Evolutionary conservation across 495 filamentous ascomycete species (phyloP).

Genomic region (Poronia punctata): DNA sequence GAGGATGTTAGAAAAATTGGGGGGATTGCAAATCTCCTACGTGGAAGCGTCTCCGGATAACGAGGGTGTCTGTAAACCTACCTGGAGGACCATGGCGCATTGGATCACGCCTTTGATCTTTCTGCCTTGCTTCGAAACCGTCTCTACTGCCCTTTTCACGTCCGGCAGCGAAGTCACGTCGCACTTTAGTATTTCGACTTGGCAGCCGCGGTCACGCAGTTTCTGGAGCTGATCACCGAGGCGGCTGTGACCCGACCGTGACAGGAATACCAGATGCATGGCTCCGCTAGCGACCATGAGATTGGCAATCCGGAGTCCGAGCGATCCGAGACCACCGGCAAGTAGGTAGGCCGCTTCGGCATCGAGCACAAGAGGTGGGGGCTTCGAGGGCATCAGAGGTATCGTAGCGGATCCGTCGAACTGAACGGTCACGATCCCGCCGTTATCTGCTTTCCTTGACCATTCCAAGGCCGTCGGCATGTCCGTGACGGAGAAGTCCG

Average conservation of each 20-base stretch:
- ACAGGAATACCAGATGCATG: constrained; percentile 41
- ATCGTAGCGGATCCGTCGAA: constrained; percentile 3
- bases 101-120: constrained; percentile 1
- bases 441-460: constrained; percentile 35
- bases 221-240: constrained; percentile 2
- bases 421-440: constrained; percentile 13
- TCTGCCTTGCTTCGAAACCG: neutral
- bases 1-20: constrained; percentile 10
- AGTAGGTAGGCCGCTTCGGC: constrained; percentile 39
- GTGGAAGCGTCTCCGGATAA: constrained; percentile 22
- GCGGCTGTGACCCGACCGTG: constrained; percentile 30
- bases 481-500: constrained; percentile 28
- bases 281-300: constrained; percentile 45
- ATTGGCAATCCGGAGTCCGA: constrained; percentile 41
- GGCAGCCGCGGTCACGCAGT: constrained; percentile 1
- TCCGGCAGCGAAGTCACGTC: constrained; percentile 19
- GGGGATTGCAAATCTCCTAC: neutral
- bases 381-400: neutral
- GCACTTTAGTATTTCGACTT: constrained; percentile 18
- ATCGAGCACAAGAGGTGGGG: constrained; percentile 11
- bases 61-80: constrained; percentile 2
- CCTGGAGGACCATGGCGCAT: constrained; percentile 7
- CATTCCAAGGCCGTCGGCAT: constrained; percentile 37
- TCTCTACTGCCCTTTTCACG: constrained; percentile 5
- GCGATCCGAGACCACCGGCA: constrained; percentile 45